These are phyloP conservation scores for Rhodamnia argentea DNA, from an alignment of 345 rosid genomes.

Conservation along the genomic window DNA sequence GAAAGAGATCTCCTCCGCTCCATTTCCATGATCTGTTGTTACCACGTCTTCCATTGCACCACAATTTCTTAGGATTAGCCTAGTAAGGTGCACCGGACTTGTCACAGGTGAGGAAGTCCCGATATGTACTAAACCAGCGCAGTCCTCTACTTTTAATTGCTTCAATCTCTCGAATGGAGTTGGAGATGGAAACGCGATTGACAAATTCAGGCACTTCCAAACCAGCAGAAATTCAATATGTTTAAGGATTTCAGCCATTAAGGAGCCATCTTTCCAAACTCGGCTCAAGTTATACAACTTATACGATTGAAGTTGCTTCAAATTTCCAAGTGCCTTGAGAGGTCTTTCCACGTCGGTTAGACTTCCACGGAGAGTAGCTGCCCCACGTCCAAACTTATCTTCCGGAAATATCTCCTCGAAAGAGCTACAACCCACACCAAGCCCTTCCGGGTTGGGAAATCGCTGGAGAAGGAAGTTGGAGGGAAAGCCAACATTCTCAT, in stretches of 20 bases:
- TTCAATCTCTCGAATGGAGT: not conserved
- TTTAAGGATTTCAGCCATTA: not conserved
- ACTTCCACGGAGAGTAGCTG: too few species aligned
- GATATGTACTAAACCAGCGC: rapidly evolving
- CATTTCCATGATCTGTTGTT: not conserved
- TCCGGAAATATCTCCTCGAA: too few species aligned
- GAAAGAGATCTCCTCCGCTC: not conserved
- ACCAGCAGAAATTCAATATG: rapidly evolving
- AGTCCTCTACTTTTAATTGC: rapidly evolving
- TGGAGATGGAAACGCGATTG: not conserved
- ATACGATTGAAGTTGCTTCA: rapidly evolving
- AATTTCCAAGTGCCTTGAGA: too few species aligned
- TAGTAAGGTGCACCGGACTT: not conserved
- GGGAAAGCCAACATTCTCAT: too few species aligned
- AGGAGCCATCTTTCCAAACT: not conserved
- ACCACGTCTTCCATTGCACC: not conserved
- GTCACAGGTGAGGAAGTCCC: not conserved
- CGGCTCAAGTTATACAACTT: rapidly evolving
- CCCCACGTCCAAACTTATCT: too few species aligned
- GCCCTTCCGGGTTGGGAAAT: too few species aligned
- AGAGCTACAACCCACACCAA: too few species aligned
- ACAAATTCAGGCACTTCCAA: rapidly evolving
- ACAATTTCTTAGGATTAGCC: not conserved
- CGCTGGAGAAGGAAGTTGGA: too few species aligned
- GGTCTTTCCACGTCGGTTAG: too few species aligned